Percentiles rank a stretch among this genome's conserved stretches.
These are phyloP conservation scores for Crepidotus variabilis DNA, from an alignment of 768 basidiomycete genomes.

Conservation along the genomic window DNA sequence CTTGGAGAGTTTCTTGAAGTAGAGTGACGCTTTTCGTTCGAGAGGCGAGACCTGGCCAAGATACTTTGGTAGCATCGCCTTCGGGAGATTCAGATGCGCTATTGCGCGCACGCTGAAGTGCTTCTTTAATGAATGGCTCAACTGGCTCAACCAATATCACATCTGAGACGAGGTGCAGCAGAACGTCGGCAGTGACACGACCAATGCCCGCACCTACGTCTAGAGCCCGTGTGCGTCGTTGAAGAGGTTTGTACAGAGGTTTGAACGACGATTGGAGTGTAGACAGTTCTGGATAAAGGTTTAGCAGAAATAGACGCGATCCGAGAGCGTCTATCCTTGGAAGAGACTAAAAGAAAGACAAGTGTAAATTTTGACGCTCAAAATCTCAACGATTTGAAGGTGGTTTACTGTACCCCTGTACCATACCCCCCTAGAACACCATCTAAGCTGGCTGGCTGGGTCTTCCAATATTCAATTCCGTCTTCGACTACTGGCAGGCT, in stretches of 20 bases:
- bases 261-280: slow-evolving; percentile 72
- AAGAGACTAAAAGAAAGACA: slow-evolving; percentile 52
- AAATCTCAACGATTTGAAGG: slow-evolving; percentile 25
- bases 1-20: slow-evolving; percentile 75
- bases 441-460: slow-evolving; percentile 76
- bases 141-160: slow-evolving; percentile 93
- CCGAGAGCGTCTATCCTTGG: slow-evolving; percentile 89
- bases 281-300: slow-evolving; percentile 75
- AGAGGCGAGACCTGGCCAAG: slow-evolving; percentile 70
- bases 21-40: slow-evolving; percentile 71
- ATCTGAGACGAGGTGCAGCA: slow-evolving; percentile 84
- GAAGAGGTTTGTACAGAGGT: slow-evolving; percentile 25
- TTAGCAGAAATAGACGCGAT: slow-evolving; percentile 83
- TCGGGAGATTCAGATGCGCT: slow-evolving; percentile 21
- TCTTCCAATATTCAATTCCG: slow-evolving; percentile 85
- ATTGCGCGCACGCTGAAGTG: slow-evolving; percentile 38
- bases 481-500: slow-evolving; percentile 56
- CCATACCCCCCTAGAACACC: slow-evolving; percentile 75
- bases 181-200: slow-evolving; percentile 82
- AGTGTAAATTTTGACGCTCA: slow-evolving; percentile 8
- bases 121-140: slow-evolving; percentile 69
- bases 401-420: slow-evolving; percentile 56
- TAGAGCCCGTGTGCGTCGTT: slow-evolving; percentile 58
- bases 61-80: slow-evolving; percentile 18
- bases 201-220: slow-evolving; percentile 96